Base-by-base conservation (phyloP, 1,284 basidiomycete species). In the Trichosporon inkin region DNA sequence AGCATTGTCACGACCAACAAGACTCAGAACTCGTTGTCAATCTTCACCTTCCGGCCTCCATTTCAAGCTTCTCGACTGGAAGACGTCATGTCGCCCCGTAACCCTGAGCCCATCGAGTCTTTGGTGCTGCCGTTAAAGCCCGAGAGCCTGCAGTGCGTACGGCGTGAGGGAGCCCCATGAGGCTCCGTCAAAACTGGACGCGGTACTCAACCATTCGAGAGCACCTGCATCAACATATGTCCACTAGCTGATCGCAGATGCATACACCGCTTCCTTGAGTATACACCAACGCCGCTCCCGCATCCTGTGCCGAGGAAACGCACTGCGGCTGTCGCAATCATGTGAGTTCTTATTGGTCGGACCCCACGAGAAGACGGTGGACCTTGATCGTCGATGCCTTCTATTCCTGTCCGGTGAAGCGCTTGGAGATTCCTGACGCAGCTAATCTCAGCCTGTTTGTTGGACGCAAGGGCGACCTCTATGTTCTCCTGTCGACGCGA, bases 381-480 rank as follows among this genome's bases (percentile, higher is more conserved):
- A 38, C 13, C 11, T 3, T 38, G 36, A 38, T n/a, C 36, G 35
- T 8, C 13, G 8, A 7, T 36, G 35, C 35, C 35, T 7, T n/a
- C n/a, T n/a, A n/a, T n/a, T n/a, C n/a, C n/a, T n/a, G n/a, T n/a
- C n/a, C n/a, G n/a, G n/a, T n/a, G 20, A 68, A 13, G n/a, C 16
- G 28, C 38, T 14, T 10, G 6, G 28, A 32, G 5, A n/a, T 8
- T 32, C 28, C 8, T 20, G 14, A 56, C 36, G 19, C 16, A 13
- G 37, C 44, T 47, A 17, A 38, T 24, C 6, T 22, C 44, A 76
- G 74, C 3, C 74, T 93, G 47, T 93, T 92, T 62, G 84, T 91
- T 0, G 90, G 90, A 0, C 80, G 90, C 6, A 81, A 82, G 53
- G 90, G 90, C 3, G 88, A 92, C 68, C 72, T 93, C 24, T 89